Evolutionary conservation across 371 early-diverging fungal genomes (phyloP).

Genomic region (Rhizomucor miehei): DNA sequence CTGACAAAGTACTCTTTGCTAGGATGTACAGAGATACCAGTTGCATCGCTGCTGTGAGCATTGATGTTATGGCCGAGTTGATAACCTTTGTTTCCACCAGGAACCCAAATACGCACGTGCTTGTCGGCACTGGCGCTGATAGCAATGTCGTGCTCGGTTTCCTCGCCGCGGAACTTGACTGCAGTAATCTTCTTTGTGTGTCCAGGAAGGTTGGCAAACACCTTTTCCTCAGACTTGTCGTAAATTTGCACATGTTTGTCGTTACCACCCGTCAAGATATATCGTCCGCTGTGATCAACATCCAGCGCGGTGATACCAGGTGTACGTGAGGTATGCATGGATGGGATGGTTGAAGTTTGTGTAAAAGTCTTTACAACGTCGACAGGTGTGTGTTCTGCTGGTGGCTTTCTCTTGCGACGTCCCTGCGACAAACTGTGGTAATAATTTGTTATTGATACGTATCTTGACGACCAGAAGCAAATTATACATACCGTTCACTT

Average conservation of each 20-base stretch:
- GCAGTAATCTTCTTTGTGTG: slow-evolving; percentile 77
- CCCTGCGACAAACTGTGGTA: slow-evolving; percentile 64
- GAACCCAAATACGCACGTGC: slow-evolving; percentile 75
- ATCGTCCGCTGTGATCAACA: slow-evolving; percentile 55
- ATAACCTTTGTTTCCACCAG: slow-evolving; percentile 48
- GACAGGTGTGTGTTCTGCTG: slow-evolving; percentile 63
- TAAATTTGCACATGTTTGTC: slow-evolving; percentile 79
- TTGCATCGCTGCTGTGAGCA: slow-evolving; percentile 70
- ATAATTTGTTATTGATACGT: neutral
- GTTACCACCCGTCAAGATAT: slow-evolving; percentile 77
- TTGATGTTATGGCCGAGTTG: slow-evolving; percentile 56
- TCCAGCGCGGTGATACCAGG: slow-evolving; percentile 80
- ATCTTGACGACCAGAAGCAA: neutral
- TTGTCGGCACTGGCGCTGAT: slow-evolving; percentile 82
- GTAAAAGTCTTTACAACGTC: slow-evolving; percentile 66
- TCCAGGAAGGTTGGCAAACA: slow-evolving; percentile 72
- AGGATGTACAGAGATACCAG: slow-evolving; percentile 75
- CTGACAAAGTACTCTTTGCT: slow-evolving; percentile 75
- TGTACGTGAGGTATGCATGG: slow-evolving; percentile 73
- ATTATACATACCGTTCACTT: slow-evolving; percentile 43
- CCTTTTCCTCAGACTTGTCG: slow-evolving; percentile 60
- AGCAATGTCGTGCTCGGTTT: slow-evolving; percentile 50
- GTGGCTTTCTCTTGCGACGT: slow-evolving; percentile 86
- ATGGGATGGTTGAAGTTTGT: slow-evolving; percentile 52
- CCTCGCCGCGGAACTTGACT: slow-evolving; percentile 66